Evolutionary conservation across 2,329 filamentous ascomycete species (phyloP).

Genomic region (Pseudogymnoascus sp.): DNA sequence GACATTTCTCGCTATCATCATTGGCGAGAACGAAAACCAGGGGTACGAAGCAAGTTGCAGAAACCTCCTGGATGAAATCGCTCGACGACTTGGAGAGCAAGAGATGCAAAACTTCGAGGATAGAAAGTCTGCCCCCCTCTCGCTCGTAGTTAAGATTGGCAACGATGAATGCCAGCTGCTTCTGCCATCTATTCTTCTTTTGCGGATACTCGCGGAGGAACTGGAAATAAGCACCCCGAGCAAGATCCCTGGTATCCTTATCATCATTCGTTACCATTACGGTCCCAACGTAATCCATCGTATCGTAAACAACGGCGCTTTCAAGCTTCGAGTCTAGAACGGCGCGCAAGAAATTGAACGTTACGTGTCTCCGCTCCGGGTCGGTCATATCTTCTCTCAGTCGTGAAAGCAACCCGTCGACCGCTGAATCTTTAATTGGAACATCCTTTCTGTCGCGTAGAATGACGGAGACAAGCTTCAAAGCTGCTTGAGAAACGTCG

Average conservation of each 20-base stretch:
- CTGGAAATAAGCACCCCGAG: conserved; percentile 83
- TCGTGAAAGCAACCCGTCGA: conserved; percentile 74
- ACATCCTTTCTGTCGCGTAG: conserved; percentile 73
- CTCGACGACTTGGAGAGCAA: conserved; percentile 79
- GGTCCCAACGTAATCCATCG: conserved; percentile 76
- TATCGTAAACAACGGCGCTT: conserved; percentile 83
- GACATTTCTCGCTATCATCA: conserved; percentile 79
- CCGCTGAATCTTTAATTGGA: conserved; percentile 66
- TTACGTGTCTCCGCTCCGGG: conserved; percentile 82
- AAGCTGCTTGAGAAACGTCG: conserved; percentile 75
- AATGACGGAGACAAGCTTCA: conserved; percentile 81
- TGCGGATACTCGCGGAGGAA: conserved; percentile 94
- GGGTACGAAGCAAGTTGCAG: conserved; percentile 75
- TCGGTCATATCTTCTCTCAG: conserved; percentile 86
- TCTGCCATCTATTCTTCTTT: conserved; percentile 77
- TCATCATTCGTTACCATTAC: conserved; percentile 97
- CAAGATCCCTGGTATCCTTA: conserved; percentile 75
- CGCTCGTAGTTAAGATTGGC: conserved; percentile 88
- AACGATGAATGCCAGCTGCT: conserved; percentile 81
- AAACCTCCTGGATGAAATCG: conserved; percentile 73
- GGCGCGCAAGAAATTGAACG: conserved; percentile 87
- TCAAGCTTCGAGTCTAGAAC: conserved; percentile 79
- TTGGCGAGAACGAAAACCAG: conserved; percentile 80
- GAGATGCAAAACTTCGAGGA: conserved; percentile 84
- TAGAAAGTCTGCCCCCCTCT: conserved; percentile 78